Conservation (phyloP, 176 grass and related monocot genomes). For the Luzula sylvatica region DNA sequence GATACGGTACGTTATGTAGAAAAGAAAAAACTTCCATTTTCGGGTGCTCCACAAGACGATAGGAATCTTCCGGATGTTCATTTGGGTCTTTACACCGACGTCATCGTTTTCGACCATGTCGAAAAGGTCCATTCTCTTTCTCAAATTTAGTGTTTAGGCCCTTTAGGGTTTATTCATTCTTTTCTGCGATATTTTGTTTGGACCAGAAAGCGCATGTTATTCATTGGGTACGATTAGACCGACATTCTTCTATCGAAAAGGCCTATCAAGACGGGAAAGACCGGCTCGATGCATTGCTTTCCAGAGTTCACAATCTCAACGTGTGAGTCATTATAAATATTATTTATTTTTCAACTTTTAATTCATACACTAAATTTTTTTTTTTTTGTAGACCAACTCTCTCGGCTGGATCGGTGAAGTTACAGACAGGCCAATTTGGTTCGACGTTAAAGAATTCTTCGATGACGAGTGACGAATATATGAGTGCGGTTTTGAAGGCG, state of each 20-base stretch:
- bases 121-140: conserved; percentile 45
- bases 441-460: conserved; percentile 54
- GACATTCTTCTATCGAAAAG: conserved; percentile 44
- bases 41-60: conserved; percentile 55
- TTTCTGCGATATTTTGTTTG: conserved; percentile 9
- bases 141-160: too few relatives aligned
- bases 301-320: conserved; percentile 67
- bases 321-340: conserved; percentile 73
- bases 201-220: conserved; percentile 79
- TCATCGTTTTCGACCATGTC: conserved; percentile 81
- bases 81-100: conserved; percentile 78
- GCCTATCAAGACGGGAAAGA: conserved; percentile 69
- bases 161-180: not conserved
- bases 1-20: conserved; percentile 87
- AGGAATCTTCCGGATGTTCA: conserved; percentile 79
- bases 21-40: conserved; percentile 88
- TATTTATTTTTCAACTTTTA: not conserved
- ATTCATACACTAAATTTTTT: conserved; percentile 1
- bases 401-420: conserved; percentile 50
- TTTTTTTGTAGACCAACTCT: conserved; percentile 50
- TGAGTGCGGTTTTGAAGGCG: conserved; percentile 50
- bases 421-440: conserved; percentile 50
- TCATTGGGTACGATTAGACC: conserved; percentile 73
- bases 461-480: conserved; percentile 60
- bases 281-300: conserved; percentile 40